Percentiles rank a stretch among this genome's conserved stretches.
phyloP scores from a whole-genome alignment of 2,329 filamentous ascomycete genomes.

The Sclerotinia borealis region DNA sequence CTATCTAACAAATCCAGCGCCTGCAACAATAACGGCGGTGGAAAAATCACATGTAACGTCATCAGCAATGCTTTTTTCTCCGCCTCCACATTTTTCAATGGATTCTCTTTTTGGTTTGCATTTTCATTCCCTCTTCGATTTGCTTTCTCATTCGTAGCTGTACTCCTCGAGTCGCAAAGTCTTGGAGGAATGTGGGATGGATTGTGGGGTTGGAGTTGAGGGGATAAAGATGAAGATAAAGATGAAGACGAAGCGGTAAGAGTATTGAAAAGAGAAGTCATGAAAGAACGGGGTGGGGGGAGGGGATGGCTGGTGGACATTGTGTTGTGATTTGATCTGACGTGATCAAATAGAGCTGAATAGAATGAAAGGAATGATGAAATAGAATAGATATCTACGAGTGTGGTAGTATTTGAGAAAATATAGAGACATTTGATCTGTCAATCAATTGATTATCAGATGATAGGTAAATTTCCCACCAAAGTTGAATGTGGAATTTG shows the following conservation, averaged over 20 bases:
- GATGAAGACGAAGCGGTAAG: slow-evolving; percentile 15
- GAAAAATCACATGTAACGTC: slow-evolving; percentile 71
- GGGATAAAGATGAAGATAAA: background rate
- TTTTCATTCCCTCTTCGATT: slow-evolving; percentile 1
- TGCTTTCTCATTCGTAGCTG: background rate
- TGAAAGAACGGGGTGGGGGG: slow-evolving; percentile 25
- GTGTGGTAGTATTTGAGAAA: too few relatives aligned
- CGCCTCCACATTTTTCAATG: slow-evolving; percentile 20
- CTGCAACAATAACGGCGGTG: slow-evolving; percentile 65
- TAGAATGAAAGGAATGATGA: background rate
- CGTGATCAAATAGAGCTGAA: background rate
- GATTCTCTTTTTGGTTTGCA: slow-evolving; percentile 14
- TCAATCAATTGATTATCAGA: background rate
- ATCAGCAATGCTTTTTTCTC: slow-evolving; percentile 41
- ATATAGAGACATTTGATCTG: background rate
- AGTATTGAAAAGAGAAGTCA: slow-evolving; percentile 29
- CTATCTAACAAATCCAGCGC: slow-evolving; percentile 85
- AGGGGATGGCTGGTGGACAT: slow-evolving; percentile 14
- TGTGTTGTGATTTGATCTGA: background rate
- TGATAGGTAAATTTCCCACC: background rate
- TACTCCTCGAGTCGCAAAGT: too few relatives aligned
- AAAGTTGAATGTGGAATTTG: background rate
- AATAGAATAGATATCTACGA: too few relatives aligned
- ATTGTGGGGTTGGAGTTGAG: background rate
- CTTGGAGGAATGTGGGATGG: slow-evolving; percentile 2